phyloP scores from a whole-genome alignment of 192 early-diverging fungal species.

The Podila minutissima region DNA sequence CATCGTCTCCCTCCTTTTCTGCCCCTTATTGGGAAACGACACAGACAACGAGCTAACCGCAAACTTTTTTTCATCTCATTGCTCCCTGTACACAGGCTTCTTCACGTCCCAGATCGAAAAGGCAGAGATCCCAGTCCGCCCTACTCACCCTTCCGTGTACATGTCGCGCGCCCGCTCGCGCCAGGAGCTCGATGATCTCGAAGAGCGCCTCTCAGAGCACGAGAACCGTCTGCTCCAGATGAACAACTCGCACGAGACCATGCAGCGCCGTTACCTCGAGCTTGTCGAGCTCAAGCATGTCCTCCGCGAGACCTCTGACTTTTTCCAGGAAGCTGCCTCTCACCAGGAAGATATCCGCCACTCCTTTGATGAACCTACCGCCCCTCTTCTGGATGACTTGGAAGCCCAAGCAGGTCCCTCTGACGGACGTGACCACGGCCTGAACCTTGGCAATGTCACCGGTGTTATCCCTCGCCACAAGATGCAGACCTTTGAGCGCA shows the following conservation, averaged over 20 bases:
- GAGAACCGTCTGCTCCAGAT: conserved; percentile 89
- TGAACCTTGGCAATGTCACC: conserved; percentile 88
- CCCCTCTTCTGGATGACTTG: conserved; percentile 73
- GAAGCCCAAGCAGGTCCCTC: conserved; percentile 51
- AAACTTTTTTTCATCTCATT: neutral
- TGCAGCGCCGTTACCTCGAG: conserved; percentile 92
- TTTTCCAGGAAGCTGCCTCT: conserved; percentile 74
- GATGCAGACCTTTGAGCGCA: conserved; percentile 93
- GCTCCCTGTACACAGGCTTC: conserved; percentile 67
- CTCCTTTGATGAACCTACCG: conserved; percentile 64
- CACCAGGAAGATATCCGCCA: conserved; percentile 58
- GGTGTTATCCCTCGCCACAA: conserved; percentile 93
- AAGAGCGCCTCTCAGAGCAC: conserved; percentile 83
- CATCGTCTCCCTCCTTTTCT: neutral
- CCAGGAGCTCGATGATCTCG: conserved; percentile 96
- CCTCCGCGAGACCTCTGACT: conserved; percentile 87
- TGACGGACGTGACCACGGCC: conserved; percentile 47
- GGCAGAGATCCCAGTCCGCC: conserved; percentile 74
- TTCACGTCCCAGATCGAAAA: conserved; percentile 85
- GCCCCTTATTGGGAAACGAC: no score
- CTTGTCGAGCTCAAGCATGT: conserved; percentile 93
- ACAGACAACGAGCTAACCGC: neutral
- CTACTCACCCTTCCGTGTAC: conserved; percentile 56
- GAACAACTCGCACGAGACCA: conserved; percentile 87
- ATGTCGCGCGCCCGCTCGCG: conserved; percentile 77